phyloP scores from a whole-genome alignment of 495 filamentous ascomycete species.

The Penicillium steckii region DNA sequence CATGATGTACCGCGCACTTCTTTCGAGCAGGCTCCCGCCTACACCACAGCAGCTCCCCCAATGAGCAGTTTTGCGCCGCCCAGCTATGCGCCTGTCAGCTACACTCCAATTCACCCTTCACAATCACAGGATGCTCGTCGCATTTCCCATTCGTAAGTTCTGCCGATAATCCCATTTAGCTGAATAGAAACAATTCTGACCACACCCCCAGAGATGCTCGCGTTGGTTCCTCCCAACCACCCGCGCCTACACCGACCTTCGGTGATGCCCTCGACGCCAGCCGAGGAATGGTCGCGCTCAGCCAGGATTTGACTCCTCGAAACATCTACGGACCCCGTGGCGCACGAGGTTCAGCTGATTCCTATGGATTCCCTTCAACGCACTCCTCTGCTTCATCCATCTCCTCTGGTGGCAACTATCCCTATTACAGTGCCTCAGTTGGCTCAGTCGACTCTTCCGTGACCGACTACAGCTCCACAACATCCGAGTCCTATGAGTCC shows the following conservation, averaged over 20 bases:
- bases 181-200: not conserved
- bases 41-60: slow-evolving; percentile 67
- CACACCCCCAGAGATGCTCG: slow-evolving; percentile 52
- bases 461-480: slow-evolving; percentile 89
- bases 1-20: slow-evolving; percentile 58
- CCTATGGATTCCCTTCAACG: slow-evolving; percentile 87
- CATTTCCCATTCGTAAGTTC: slow-evolving; percentile 86
- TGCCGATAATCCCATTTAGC: slow-evolving; percentile 12
- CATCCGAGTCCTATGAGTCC: slow-evolving; percentile 83
- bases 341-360: slow-evolving; percentile 74
- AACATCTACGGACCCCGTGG: slow-evolving; percentile 78
- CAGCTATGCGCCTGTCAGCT: slow-evolving; percentile 54
- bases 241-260: slow-evolving; percentile 37
- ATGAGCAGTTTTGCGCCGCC: slow-evolving; percentile 64
- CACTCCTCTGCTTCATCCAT: slow-evolving; percentile 96
- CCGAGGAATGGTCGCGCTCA: slow-evolving; percentile 91
- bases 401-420: slow-evolving; percentile 71
- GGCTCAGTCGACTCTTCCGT: slow-evolving; percentile 87
- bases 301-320: slow-evolving; percentile 77
- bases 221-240: slow-evolving; percentile 43
- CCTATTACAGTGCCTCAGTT: slow-evolving; percentile 75
- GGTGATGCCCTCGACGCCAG: slow-evolving; percentile 83
- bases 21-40: slow-evolving; percentile 58
- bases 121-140: slow-evolving; percentile 66
- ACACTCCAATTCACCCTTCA: slow-evolving; percentile 50